These are phyloP conservation scores for Fusarium pseudoanthophilum DNA, from an alignment of 2,329 filamentous ascomycete genomes.

Conservation along the genomic window DNA sequence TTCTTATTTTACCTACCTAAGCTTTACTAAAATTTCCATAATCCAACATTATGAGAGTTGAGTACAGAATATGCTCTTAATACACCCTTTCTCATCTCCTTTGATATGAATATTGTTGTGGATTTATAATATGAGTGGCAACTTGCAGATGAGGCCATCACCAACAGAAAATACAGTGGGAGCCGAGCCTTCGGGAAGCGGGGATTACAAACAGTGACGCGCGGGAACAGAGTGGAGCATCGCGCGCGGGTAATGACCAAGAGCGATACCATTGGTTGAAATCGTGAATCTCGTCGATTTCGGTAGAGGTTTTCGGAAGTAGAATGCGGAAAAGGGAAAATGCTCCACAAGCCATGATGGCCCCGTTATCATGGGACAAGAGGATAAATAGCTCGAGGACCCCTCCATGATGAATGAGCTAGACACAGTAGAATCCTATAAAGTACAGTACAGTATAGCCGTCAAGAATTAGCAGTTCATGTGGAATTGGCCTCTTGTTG, in stretches of 20 bases:
- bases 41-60: background rate
- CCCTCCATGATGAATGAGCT: conserved; percentile 4
- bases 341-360: conserved; percentile 39
- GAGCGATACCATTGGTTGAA: conserved; percentile 1
- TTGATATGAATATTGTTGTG: background rate
- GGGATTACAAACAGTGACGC: conserved; percentile 32
- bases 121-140: conserved; percentile 43
- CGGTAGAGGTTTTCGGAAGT: conserved; percentile 14
- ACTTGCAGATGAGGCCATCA: conserved; percentile 46
- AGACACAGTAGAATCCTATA: background rate
- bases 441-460: background rate
- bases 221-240: conserved; percentile 19
- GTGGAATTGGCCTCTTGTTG: conserved; percentile 15
- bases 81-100: background rate
- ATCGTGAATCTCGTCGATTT: background rate
- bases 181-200: conserved; percentile 17
- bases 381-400: conserved; percentile 30
- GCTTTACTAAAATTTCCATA: background rate
- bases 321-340: conserved; percentile 22
- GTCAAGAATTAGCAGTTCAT: conserved; percentile 9
- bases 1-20: background rate
- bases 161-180: background rate
- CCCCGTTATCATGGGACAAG: conserved; percentile 13
- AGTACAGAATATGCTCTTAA: background rate
- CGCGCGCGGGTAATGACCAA: conserved; percentile 48